These are phyloP conservation scores for Tricholoma flavovirens DNA, from an alignment of 768 basidiomycete genomes.

Conservation along the genomic window DNA sequence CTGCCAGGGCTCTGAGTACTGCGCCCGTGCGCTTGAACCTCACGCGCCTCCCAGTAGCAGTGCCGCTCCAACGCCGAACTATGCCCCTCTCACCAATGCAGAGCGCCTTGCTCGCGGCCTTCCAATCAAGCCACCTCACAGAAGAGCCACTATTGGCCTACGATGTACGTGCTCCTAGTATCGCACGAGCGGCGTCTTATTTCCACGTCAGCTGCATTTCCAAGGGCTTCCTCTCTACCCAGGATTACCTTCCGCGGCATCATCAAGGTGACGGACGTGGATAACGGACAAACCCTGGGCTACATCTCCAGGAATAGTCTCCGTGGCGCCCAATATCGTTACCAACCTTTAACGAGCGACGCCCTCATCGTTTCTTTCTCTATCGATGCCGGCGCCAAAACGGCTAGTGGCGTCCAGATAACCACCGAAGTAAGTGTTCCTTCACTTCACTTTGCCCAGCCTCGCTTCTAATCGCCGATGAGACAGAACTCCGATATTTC, in stretches of 20 bases:
- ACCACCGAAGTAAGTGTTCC: conserved; percentile 1
- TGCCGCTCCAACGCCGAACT: not conserved
- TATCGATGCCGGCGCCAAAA: not conserved
- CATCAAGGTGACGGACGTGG: conserved; percentile 1
- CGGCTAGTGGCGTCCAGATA: conserved; percentile 7
- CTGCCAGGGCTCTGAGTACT: not conserved
- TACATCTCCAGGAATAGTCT: conserved; percentile 2
- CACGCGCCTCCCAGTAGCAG: not conserved
- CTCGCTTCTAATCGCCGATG: not conserved
- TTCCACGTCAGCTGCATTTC: conserved; percentile 4
- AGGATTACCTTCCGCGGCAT: conserved; percentile 7
- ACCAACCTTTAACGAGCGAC: not conserved
- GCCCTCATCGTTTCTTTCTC: conserved; percentile 2
- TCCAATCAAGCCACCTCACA: conserved; percentile 17
- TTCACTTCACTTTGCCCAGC: not conserved
- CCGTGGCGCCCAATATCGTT: not conserved
- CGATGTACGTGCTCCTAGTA: not conserved
- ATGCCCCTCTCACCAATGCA: conserved; percentile 15
- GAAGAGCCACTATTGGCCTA: not conserved
- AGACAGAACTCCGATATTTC: conserved; percentile 13
- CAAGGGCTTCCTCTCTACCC: conserved; percentile 11
- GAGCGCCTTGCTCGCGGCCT: conserved; percentile 24
- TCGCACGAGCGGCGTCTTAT: not conserved
- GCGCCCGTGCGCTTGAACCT: not conserved
- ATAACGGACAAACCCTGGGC: not conserved